A percentile compares a stretch with the other conserved stretches of the same genome.
phyloP scores from a whole-genome alignment of 176 grass and related monocot genomes.

The Oryza rufipogon region DNA sequence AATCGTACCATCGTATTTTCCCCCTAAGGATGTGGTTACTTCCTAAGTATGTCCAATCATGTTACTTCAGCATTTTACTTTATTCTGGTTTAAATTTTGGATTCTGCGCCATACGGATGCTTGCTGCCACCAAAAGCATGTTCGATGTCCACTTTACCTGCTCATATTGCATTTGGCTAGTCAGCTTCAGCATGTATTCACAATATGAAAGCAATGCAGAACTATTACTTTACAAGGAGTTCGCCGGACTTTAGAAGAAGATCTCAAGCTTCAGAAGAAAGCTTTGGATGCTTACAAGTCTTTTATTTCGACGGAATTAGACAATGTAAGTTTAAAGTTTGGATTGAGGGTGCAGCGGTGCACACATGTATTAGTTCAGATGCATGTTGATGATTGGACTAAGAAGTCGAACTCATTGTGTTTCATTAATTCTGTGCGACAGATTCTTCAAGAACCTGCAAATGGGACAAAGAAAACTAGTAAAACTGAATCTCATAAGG shows the following conservation, averaged over 20 bases:
- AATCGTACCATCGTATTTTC: not conserved
- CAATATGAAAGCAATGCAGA: conserved; percentile 61
- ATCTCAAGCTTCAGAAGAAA: conserved; percentile 80
- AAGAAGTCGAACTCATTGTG: conserved; percentile 19
- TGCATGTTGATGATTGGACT: conserved; percentile 31
- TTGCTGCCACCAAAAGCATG: not conserved
- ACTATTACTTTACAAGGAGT: conserved; percentile 79
- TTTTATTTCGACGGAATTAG: conserved; percentile 71
- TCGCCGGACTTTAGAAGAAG: conserved; percentile 88
- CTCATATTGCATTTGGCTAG: conserved; percentile 29
- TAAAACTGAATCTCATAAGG: conserved; percentile 51
- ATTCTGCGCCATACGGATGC: conserved; percentile 9
- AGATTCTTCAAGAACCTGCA: conserved; percentile 75
- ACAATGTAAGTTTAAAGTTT: conserved; percentile 55
- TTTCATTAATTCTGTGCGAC: conserved; percentile 32
- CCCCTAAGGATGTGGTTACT: conserved; percentile 8
- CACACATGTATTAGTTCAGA: conserved; percentile 4
- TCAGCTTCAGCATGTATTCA: conserved; percentile 39
- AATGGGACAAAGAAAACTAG: conserved; percentile 66
- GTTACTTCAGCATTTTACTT: conserved; percentile 33
- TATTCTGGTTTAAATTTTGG: conserved; percentile 31
- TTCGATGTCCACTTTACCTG: not conserved
- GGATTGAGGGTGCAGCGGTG: not conserved
- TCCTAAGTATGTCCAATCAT: conserved; percentile 1
- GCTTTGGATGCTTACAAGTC: conserved; percentile 74